Evolutionary conservation across 495 filamentous ascomycete genomes (phyloP), one percentile per base, ranked within the genome.

Genomic region (Talaromyces nanjingensis): DNA sequence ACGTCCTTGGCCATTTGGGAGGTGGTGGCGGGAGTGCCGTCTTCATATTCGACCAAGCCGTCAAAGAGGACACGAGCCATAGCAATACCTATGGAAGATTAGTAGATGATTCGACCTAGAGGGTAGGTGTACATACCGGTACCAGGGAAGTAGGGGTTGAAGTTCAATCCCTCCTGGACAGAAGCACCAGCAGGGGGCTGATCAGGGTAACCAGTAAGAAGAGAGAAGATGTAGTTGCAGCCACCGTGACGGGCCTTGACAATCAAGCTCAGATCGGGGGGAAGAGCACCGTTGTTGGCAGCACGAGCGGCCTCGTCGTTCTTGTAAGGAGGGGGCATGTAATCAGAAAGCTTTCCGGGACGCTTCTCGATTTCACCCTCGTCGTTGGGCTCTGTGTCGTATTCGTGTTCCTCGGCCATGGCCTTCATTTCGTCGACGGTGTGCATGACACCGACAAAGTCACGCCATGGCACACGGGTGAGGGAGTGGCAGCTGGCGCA

Each of bases 1-100:
- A 98, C 96, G 73, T 99, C 96, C 87, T 99, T 99, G 70, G 96
- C 96, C 96, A 99, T 98, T 82, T 99, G 96, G 59, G 92, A 96
- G 63, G 92, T 90, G 68, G 92, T 88, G 33, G 96, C 96, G 57
- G 92, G 89, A 34, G 96, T 98, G 63, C 87, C 91, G 68, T 99
- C 96, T 75, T 99, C 96, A 82, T 99, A 99, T 72, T 99, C 96
- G 62, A 99, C 96, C 33, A 99, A 79, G 63, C 93, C 96, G 69
- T 99, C 93, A 79, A 93, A 99, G 53, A 99, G 86, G 63, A 97
- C 93, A 83, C 96, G 93, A 70, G 89, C 92, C 96, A 99, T 99
- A 69, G 90, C 96, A 76, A 99, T 99, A 70, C 92, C 85, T 87
- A 64, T 18, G 33, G 54, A 47, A 58, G 0, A 58, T 64, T 5